phyloP scores from a whole-genome alignment of 1,284 basidiomycete genomes.

The Boletellus deceptivus region DNA sequence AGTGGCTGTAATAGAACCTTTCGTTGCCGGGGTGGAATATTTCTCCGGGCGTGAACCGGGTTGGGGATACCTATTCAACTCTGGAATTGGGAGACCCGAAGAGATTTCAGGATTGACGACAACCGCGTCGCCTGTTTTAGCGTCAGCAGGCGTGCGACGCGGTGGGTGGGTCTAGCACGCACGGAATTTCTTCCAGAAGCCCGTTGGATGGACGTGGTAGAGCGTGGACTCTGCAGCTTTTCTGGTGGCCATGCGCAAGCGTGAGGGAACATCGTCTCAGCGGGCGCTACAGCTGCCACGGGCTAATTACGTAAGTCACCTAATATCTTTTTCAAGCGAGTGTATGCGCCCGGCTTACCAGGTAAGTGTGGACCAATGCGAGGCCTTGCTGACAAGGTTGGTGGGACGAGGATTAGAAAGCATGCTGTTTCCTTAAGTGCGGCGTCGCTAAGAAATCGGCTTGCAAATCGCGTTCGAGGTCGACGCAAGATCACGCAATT shows the following conservation, averaged over 20 bases:
- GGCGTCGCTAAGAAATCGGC: not conserved
- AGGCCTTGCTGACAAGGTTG: not conserved
- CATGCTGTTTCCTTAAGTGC: too few species aligned
- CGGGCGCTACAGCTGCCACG: too few species aligned
- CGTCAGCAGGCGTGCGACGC: conserved; percentile 9
- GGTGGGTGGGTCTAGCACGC: conserved; percentile 26
- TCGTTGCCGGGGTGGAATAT: conserved; percentile 84
- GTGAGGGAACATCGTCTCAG: conserved; percentile 1
- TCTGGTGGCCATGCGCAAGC: conserved; percentile 59
- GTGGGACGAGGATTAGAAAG: not conserved
- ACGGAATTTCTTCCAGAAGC: conserved; percentile 96
- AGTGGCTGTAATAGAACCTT: conserved; percentile 50
- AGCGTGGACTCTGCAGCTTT: conserved; percentile 80
- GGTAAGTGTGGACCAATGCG: too few species aligned
- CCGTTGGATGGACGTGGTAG: conserved; percentile 84
- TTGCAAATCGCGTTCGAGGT: conserved; percentile 6
- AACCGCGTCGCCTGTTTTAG: conserved; percentile 61
- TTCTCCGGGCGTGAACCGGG: conserved; percentile 85
- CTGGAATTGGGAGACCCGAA: conserved; percentile 81
- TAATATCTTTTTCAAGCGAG: too few species aligned
- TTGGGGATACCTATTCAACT: conserved; percentile 76
- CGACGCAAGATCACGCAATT: conserved; percentile 36
- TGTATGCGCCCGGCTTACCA: not conserved
- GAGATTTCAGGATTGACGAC: conserved; percentile 90
- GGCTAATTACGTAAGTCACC: too few species aligned